Conservation (phyloP, 2,329 filamentous ascomycete genomes). For the Colletotrichum noveboracense region DNA sequence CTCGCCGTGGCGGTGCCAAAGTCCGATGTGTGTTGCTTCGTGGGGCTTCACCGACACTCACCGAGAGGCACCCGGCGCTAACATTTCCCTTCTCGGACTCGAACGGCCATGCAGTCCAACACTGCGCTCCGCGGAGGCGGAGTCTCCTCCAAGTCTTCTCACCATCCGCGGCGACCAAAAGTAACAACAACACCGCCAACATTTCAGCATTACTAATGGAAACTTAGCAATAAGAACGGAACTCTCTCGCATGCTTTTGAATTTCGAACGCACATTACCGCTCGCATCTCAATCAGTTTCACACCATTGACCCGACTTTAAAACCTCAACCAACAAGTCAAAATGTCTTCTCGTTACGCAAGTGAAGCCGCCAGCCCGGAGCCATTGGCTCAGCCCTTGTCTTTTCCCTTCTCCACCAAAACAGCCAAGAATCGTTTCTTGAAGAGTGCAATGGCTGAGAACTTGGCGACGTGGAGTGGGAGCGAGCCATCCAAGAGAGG, state of each 20-base stretch:
- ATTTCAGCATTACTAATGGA: not conserved
- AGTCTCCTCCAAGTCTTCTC: not conserved
- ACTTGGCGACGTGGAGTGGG: slow-evolving; percentile 64
- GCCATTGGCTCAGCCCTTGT: slow-evolving; percentile 47
- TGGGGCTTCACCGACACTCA: not conserved
- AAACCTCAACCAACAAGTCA: not conserved
- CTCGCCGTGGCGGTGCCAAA: not conserved
- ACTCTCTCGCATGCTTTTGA: not conserved
- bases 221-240: not conserved
- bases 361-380: not conserved
- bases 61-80: not conserved
- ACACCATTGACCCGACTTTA: not conserved
- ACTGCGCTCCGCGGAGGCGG: not conserved
- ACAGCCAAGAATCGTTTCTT: slow-evolving; percentile 69
- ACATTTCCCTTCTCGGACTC: not conserved
- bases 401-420: slow-evolving; percentile 55
- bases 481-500: slow-evolving; percentile 54
- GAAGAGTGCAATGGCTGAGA: slow-evolving; percentile 72
- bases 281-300: not conserved
- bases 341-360: not conserved
- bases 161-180: not conserved
- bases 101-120: not conserved
- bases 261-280: not conserved
- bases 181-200: not conserved
- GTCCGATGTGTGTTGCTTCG: not conserved